Base-by-base conservation (phyloP, 495 filamentous ascomycete species). In the Ramalina intermedia region DNA sequence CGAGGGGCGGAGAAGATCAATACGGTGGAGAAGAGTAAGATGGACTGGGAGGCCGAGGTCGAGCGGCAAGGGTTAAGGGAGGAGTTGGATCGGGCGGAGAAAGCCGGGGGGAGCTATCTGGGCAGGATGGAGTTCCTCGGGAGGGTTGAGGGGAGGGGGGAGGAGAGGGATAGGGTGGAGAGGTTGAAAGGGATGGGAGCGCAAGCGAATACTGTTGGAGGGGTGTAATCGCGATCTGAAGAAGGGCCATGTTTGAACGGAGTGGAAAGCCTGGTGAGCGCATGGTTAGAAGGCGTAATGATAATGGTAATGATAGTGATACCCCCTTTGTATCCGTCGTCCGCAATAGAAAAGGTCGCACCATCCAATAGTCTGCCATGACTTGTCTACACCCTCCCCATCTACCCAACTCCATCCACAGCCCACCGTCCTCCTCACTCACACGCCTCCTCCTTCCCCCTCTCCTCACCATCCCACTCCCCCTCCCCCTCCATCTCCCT, bases 21-120 rank as follows among this genome's bases (percentile, higher is more conserved):
- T 61, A 94, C 89, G 1, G 82, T 98, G 20, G 88, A 96, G 68
- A 98, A 98, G 70, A 89, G 84, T 35, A 73, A 85, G 44, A 73
- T 95, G 68, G 91, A 98, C 61, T 98, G 91, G 91, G 87, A 86
- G 4, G 82, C 82, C 39, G 94, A 85, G 58, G 93, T 96, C 42
- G 89, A 96, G 59, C 73, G 87, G 49, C 84, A 89, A 55, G 93
- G 91, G 2, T 82, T 98, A 65, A 80, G 80, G 57, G 91, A 95
- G 59, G 91, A 98, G 63, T 73, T 98, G 49, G 80, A 83, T 56
- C 72, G 80, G 41, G 82, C 87, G 53, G 85, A 85, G 58, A 88
- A 83, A 66, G 82, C 79, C 11, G 91, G 91, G 64, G 80, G 82
- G 57, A 82, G 80, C 14, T 96, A 84, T 65, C 68, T 85, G 47